Conservation (phyloP, 129 eudicot species). For the Apium graveolens region DNA sequence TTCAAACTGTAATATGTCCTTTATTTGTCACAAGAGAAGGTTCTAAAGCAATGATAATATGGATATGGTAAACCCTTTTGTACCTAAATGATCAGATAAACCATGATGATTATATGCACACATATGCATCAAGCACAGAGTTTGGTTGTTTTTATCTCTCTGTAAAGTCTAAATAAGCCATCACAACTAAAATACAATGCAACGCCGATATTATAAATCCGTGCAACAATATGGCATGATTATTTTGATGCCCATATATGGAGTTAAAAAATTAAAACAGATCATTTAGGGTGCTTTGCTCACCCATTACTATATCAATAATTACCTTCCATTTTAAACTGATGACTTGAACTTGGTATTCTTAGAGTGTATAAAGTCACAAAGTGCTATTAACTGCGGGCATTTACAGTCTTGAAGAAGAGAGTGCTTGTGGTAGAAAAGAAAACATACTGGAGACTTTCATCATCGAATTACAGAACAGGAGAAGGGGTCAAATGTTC, state of each 20-base stretch:
- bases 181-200: background rate
- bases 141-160: background rate
- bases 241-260: background rate
- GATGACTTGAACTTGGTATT: background rate
- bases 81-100: background rate
- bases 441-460: too few relatives aligned
- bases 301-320: background rate
- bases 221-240: background rate
- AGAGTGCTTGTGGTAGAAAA: too few relatives aligned
- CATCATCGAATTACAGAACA: too few relatives aligned
- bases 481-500: too few relatives aligned
- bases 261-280: too few relatives aligned
- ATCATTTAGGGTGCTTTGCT: background rate
- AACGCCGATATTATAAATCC: background rate
- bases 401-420: background rate
- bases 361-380: background rate
- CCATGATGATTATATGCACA: background rate
- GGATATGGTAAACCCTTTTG: background rate
- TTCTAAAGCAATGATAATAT: conserved; percentile 17
- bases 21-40: conserved; percentile 39
- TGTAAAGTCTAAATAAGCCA: background rate
- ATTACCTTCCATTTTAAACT: background rate
- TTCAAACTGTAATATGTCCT: background rate
- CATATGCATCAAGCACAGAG: background rate
- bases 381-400: background rate